A percentile compares a stretch with the other conserved stretches of the same genome.
Evolutionary conservation across 2,329 filamentous ascomycete species (phyloP).

Genomic region (Mycocentrospora acerina): DNA sequence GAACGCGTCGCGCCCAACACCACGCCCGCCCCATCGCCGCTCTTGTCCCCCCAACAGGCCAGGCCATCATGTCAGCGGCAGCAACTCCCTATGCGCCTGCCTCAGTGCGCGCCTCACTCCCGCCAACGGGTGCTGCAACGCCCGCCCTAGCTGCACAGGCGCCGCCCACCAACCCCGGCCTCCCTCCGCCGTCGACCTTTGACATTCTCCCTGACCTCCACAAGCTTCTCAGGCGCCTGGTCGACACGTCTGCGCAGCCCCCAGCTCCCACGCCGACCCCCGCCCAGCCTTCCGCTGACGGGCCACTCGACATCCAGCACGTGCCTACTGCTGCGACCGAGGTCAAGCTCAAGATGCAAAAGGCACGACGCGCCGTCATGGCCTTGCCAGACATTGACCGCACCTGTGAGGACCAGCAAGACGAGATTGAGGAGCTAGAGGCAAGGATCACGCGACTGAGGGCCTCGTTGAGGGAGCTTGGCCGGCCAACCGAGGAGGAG

Average conservation of each 20-base stretch:
- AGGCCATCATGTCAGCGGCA: constrained; percentile 34
- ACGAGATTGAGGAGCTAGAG: constrained; percentile 69
- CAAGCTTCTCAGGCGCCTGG: constrained; percentile 73
- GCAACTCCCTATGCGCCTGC: constrained; percentile 35
- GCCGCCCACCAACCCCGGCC: constrained; percentile 53
- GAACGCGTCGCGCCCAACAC: constrained; percentile 18
- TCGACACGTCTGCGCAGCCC: constrained; percentile 48
- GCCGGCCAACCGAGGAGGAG: constrained; percentile 19
- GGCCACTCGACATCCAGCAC: constrained; percentile 67
- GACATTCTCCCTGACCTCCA: constrained; percentile 83
- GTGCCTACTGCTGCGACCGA: constrained; percentile 75
- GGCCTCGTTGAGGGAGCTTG: constrained; percentile 34
- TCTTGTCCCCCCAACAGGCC: constrained; percentile 4
- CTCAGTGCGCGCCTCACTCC: constrained; percentile 34
- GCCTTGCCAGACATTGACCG: constrained; percentile 70
- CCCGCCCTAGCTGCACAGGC: constrained; percentile 26
- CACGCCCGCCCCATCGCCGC: constrained; percentile 17
- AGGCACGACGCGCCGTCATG: constrained; percentile 67
- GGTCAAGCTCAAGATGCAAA: constrained; percentile 81
- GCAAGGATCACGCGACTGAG: constrained; percentile 64
- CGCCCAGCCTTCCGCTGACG: constrained; percentile 27
- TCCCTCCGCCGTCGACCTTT: constrained; percentile 78
- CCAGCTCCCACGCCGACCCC: constrained; percentile 28
- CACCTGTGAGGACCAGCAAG: constrained; percentile 66
- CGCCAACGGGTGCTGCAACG: constrained; percentile 34